phyloP scores from a whole-genome alignment of 2,329 filamentous ascomycete species.

The Claviceps sorghi region DNA sequence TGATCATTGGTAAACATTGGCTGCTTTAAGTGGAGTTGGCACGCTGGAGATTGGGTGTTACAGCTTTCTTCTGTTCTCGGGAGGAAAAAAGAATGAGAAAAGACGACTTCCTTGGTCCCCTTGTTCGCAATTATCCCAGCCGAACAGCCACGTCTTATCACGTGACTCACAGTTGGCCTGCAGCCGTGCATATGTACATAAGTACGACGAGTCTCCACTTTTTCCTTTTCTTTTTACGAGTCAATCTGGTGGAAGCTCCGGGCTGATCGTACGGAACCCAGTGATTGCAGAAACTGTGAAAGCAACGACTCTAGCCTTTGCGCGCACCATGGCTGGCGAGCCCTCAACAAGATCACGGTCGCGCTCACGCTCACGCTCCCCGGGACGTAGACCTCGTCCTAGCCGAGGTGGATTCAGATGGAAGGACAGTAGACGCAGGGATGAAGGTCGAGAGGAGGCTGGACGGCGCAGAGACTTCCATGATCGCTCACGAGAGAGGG shows the following conservation, averaged over 20 bases:
- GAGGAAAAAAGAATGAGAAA: not conserved
- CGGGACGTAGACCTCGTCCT: conserved; percentile 11
- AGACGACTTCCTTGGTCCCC: not conserved
- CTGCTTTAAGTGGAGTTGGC: not conserved
- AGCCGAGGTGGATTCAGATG: conserved; percentile 38
- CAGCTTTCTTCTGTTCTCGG: too few species aligned
- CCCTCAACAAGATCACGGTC: conserved; percentile 13
- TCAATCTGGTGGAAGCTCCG: not conserved
- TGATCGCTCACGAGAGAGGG: conserved; percentile 23
- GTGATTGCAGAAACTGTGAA: not conserved
- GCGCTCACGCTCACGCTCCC: conserved; percentile 16
- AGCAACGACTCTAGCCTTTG: not conserved
- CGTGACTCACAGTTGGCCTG: not conserved
- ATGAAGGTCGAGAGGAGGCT: conserved; percentile 20
- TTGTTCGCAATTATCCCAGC: not conserved
- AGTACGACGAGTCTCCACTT: too few species aligned
- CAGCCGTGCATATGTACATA: too few species aligned
- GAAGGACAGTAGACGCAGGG: conserved; percentile 40
- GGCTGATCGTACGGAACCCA: not conserved
- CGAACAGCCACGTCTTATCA: not conserved
- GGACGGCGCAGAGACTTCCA: conserved; percentile 30
- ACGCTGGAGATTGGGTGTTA: not conserved
- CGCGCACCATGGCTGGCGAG: conserved; percentile 12
- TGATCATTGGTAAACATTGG: too few species aligned
- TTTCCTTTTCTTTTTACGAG: not conserved